Percentiles rank a stretch among this genome's conserved stretches.
Evolutionary conservation across 176 grass and related monocot genomes (phyloP).

Genomic region (Urochloa ruziziensis): DNA sequence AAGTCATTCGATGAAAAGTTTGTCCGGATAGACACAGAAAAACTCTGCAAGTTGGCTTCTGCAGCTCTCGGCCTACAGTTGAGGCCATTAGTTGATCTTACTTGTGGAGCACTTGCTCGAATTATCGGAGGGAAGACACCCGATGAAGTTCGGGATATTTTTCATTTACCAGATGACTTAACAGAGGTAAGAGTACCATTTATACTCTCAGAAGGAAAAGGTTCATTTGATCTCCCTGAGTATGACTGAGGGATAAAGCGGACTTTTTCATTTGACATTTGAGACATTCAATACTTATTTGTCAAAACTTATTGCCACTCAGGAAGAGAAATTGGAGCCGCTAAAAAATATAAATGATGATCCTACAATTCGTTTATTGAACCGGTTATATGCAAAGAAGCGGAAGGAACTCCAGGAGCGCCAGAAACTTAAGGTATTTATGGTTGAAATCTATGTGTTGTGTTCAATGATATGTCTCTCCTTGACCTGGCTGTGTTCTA

Average conservation of each 20-base stretch:
- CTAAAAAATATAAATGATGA: slow-evolving; percentile 97
- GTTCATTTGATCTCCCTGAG: background rate
- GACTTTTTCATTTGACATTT: background rate
- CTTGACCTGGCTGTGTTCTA: background rate
- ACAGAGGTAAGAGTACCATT: slow-evolving; percentile 64
- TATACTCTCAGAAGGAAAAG: background rate
- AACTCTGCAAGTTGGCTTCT: slow-evolving; percentile 92
- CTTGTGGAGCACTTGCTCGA: slow-evolving; percentile 88
- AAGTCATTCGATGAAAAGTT: slow-evolving; percentile 97
- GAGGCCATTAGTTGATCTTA: slow-evolving; percentile 95
- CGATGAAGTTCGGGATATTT: slow-evolving; percentile 97
- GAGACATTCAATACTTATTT: background rate
- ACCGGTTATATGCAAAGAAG: slow-evolving; percentile 98
- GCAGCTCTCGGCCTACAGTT: slow-evolving; percentile 92
- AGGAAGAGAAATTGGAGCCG: slow-evolving; percentile 99
- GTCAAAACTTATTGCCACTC: slow-evolving; percentile 22
- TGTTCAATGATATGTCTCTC: slow-evolving; percentile 5
- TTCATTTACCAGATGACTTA: slow-evolving; percentile 96
- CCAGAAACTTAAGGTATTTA: slow-evolving; percentile 84
- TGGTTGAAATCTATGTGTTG: background rate
- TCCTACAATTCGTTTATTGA: slow-evolving; percentile 89
- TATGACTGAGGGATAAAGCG: background rate
- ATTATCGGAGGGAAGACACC: slow-evolving; percentile 98
- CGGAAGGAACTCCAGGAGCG: slow-evolving; percentile 95
- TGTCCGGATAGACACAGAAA: slow-evolving; percentile 90